phyloP scores from a whole-genome alignment of 441 rosid genomes.

The Populus trichocarpa region DNA sequence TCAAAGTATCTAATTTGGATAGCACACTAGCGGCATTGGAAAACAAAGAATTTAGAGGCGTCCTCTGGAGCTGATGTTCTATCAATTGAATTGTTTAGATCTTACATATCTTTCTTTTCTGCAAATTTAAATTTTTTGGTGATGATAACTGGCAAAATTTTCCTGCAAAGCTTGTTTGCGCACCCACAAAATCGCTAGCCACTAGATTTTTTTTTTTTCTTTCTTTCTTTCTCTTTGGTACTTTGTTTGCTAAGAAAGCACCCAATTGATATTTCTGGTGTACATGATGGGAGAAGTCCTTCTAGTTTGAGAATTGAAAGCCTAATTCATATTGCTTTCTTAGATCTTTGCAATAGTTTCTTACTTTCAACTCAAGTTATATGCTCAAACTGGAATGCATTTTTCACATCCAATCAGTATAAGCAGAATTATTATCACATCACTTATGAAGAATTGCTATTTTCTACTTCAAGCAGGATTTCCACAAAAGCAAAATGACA shows the following conservation, averaged over 20 bases:
- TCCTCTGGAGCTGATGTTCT: background rate
- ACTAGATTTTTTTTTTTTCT: background rate
- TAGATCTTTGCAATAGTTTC: background rate
- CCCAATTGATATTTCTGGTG: background rate
- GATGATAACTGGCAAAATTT: background rate
- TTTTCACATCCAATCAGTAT: background rate
- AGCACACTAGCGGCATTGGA: background rate
- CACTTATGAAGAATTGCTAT: background rate
- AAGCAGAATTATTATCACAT: background rate
- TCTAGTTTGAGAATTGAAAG: background rate
- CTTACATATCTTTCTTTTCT: background rate
- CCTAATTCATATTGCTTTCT: background rate
- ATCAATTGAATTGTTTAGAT: background rate
- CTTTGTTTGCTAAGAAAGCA: background rate
- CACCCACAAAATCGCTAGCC: background rate
- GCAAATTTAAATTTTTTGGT: background rate
- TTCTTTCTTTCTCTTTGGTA: background rate
- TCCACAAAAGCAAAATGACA: slow-evolving; percentile 68
- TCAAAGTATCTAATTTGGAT: background rate
- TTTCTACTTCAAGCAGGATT: slow-evolving; percentile 44
- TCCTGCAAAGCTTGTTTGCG: background rate
- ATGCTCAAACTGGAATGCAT: background rate
- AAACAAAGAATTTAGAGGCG: background rate
- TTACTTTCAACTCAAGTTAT: background rate
- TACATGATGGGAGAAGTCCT: background rate